Evolutionary conservation across 257 asterid genomes (phyloP).

Genomic region (Handroanthus guayacan): DNA sequence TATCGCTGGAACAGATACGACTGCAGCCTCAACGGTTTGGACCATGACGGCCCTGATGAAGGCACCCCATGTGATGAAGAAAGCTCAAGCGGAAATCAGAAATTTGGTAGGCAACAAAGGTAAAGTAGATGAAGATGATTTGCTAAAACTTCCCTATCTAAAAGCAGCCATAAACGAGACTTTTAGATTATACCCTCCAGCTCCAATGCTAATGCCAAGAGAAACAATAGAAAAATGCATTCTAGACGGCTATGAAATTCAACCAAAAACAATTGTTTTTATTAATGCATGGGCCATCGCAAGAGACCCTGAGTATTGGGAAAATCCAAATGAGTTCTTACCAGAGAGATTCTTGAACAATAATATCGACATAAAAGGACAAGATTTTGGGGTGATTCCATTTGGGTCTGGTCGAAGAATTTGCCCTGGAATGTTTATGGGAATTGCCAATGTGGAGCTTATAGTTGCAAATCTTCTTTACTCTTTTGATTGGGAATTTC

Average conservation of each 20-base stretch:
- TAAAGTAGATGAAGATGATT: conserved; percentile 23
- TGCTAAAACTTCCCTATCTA: conserved; percentile 28
- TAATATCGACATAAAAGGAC: conserved; percentile 25
- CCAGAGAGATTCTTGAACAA: conserved; percentile 34
- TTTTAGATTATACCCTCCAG: conserved; percentile 32
- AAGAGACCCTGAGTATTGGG: conserved; percentile 40
- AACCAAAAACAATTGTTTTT: conserved; percentile 26
- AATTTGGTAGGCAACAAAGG: conserved; percentile 13
- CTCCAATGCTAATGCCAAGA: conserved; percentile 33
- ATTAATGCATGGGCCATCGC: conserved; percentile 36
- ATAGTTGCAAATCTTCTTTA: conserved; percentile 30
- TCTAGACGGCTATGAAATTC: conserved; percentile 28
- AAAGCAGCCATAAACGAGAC: conserved; percentile 31
- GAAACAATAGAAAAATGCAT: conserved; percentile 23
- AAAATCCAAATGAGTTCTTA: conserved; percentile 32
- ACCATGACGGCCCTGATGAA: conserved; percentile 30
- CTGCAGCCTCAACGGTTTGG: conserved; percentile 26
- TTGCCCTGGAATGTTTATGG: conserved; percentile 26
- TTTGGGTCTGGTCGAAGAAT: conserved; percentile 32
- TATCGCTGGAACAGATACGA: conserved; percentile 27
- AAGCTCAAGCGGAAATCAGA: conserved; percentile 23
- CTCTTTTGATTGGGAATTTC: conserved; percentile 37
- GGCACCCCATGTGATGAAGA: conserved; percentile 18
- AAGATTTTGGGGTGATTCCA: conserved; percentile 21
- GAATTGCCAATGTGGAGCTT: conserved; percentile 8